Conservation (phyloP, 1,284 basidiomycete species). For the Vanrija sp. region DNA sequence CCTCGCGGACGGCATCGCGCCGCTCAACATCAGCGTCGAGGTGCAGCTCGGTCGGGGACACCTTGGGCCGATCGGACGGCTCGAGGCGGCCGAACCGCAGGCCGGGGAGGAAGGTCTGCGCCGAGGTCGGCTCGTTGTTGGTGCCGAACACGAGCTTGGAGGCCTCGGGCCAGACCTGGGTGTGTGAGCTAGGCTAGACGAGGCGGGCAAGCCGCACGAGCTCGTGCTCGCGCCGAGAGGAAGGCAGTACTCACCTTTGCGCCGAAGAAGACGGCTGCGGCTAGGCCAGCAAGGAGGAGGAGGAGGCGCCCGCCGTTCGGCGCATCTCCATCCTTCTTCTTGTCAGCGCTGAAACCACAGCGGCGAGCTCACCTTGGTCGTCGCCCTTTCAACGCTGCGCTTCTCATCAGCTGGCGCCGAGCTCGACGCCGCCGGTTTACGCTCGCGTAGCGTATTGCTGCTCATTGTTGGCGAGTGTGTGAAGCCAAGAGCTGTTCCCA, state of each 20-base stretch:
- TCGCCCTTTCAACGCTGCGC: no score
- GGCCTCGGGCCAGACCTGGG: neutral
- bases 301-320: neutral
- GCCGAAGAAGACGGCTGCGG: neutral
- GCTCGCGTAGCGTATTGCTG: neutral
- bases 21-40: conserved; percentile 58
- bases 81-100: conserved; percentile 12
- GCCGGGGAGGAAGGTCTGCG: conserved; percentile 1
- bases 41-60: conserved; percentile 6
- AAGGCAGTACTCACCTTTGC: neutral
- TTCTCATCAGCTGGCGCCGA: no score
- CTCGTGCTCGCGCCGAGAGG: neutral
- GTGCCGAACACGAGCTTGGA: neutral
- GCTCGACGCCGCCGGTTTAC: neutral
- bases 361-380: neutral
- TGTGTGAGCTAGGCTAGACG: neutral
- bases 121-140: neutral
- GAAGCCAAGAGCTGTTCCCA: no score
- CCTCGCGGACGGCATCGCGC: conserved; percentile 65
- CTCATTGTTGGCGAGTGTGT: neutral
- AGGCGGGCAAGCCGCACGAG: no score
- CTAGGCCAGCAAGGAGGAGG: neutral
- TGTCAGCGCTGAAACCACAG: neutral
- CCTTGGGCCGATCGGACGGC: conserved; percentile 12
- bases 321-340: neutral